These are phyloP conservation scores for Sanghuangporus weigelae DNA, from an alignment of 1,284 basidiomycete genomes.

Conservation along the genomic window DNA sequence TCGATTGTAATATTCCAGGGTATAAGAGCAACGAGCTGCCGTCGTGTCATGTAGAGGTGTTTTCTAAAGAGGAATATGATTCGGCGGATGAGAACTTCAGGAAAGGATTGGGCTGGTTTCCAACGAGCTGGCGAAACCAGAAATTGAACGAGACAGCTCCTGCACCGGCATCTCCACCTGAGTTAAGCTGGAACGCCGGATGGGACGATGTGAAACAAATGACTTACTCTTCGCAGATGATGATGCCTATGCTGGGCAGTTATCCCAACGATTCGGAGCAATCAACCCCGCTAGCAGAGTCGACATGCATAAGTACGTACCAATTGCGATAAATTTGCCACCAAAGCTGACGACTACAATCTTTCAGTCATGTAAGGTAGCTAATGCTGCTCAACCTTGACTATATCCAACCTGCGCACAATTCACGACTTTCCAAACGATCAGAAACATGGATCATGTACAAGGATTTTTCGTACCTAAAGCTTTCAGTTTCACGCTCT, in stretches of 20 bases:
- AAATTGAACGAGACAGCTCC: neutral
- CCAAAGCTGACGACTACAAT: neutral
- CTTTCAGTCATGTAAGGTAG: neutral
- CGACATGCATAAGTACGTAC: neutral
- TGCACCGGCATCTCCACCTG: neutral
- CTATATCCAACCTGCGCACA: no score
- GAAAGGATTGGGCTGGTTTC: neutral
- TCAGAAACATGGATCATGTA: neutral
- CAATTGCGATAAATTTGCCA: neutral
- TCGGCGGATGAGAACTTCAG: conserved; percentile 4
- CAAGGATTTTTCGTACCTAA: no score
- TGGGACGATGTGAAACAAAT: neutral
- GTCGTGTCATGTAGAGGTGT: neutral
- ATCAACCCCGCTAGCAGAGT: neutral
- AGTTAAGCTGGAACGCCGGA: neutral
- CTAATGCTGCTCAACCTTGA: neutral
- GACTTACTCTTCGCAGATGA: neutral
- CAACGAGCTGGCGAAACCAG: neutral
- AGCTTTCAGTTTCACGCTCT: no score
- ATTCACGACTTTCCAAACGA: neutral
- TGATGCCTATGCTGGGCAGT: neutral
- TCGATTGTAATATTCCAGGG: neutral
- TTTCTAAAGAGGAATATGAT: neutral
- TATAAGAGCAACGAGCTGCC: neutral
- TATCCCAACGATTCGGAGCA: neutral